Evolutionary conservation across 2,329 filamentous ascomycete genomes (phyloP), one percentile per base, ranked within the genome.

Genomic region (Thielaviopsis musarum): DNA sequence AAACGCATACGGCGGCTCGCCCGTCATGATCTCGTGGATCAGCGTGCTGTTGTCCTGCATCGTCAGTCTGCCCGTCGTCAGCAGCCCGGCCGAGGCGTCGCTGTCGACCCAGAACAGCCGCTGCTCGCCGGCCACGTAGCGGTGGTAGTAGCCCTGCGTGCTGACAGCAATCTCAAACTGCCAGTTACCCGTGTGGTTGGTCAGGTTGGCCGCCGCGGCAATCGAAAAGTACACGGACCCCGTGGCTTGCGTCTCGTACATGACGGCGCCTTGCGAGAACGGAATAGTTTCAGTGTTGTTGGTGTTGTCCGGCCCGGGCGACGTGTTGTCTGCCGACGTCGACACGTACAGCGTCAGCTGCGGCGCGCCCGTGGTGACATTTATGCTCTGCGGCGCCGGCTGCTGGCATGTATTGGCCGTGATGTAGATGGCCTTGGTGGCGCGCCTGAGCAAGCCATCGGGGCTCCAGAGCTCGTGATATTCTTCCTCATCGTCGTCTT

Each of bases 371-470:
- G 41, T n/a, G 2, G 56, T 58, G 9, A 60, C 59, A 26, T 58
- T 61, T 17, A 17, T 19, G 17, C 57, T 59, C 2, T 52, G 51
- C 15, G 49, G 74, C 21, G 71, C 68, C 13, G 91, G 93, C 66
- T 94, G 89, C 26, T 81, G 71, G 70, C 93, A 98, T 0, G 88
- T 91, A 64, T 90, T 97, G 52, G 90, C 82, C 1, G 90, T 90
- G 58, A 98, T 77, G 69, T 86, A 96, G 2, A 97, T 74, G 1
- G 72, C 56, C 57, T 61, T 58, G 6, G 56, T 53, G 17, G 45
- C 60, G 30, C 60, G 52, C 48, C 56, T 59, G 28, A 56, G 24
- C 9, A 52, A 24, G 30, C 57, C 60, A 22, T 61, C 54, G 13
- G 55, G 55, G 48, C 56, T 58, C 59, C 59, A 61, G 19, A 49